Percentiles rank a stretch among this genome's conserved stretches.
Evolutionary conservation across 2,329 filamentous ascomycete genomes (phyloP).

Genomic region (Aspergillus fumigatus): DNA sequence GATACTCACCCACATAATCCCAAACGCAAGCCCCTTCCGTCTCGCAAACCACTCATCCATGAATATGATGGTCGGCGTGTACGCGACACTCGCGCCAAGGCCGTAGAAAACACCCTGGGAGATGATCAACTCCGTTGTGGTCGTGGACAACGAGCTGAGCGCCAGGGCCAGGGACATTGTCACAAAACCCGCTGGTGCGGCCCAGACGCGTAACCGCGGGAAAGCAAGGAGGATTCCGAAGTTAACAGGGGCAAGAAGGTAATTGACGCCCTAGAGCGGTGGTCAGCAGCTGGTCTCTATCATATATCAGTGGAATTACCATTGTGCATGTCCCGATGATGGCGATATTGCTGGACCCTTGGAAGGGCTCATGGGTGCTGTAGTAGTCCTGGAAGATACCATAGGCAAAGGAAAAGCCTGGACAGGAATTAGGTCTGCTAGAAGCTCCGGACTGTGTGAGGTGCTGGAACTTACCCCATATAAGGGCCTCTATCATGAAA

Average conservation of each 20-base stretch:
- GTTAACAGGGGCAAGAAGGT: conserved; percentile 19
- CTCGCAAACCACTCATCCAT: conserved; percentile 50
- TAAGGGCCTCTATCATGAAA: conserved; percentile 50
- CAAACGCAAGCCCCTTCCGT: conserved; percentile 47
- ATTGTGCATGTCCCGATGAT: conserved; percentile 62
- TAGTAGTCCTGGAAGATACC: conserved; percentile 71
- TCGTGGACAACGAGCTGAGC: conserved; percentile 37
- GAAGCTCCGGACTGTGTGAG: background rate
- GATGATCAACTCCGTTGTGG: conserved; percentile 37
- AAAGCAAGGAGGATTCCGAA: conserved; percentile 28
- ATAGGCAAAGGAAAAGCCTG: conserved; percentile 65
- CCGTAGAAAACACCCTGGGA: conserved; percentile 39
- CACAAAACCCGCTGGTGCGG: conserved; percentile 30
- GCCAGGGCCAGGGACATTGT: conserved; percentile 32
- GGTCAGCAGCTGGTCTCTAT: background rate
- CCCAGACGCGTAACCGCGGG: conserved; percentile 25
- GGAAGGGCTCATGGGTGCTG: conserved; percentile 54
- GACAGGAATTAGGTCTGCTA: background rate
- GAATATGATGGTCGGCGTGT: conserved; percentile 43
- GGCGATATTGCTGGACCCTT: conserved; percentile 46
- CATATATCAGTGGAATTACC: conserved; percentile 28
- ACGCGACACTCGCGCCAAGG: conserved; percentile 44
- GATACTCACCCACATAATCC: conserved; percentile 41
- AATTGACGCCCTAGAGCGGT: conserved; percentile 24
- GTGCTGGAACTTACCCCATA: conserved; percentile 45